Percentiles rank a stretch among this genome's conserved stretches.
Evolutionary conservation across 2,329 filamentous ascomycete species (phyloP).

Genomic region (Phialophora verrucosa): DNA sequence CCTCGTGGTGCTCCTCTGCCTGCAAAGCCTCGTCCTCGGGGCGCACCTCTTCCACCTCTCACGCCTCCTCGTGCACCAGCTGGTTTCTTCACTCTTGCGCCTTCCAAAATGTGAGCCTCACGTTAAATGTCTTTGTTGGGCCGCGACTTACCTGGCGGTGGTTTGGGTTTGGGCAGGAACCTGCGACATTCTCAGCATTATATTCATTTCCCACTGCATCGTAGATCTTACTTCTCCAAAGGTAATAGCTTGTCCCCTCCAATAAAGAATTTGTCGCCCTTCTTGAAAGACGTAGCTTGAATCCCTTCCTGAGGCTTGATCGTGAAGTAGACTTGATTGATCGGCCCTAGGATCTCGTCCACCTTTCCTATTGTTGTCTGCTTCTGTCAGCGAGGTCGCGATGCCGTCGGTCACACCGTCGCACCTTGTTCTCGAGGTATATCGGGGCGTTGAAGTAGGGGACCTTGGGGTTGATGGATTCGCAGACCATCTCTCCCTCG

Average conservation of each 20-base stretch:
- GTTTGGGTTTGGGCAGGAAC: conserved; percentile 94
- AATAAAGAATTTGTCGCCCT: conserved; percentile 97
- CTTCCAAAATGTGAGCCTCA: conserved; percentile 48
- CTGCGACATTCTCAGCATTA: conserved; percentile 46
- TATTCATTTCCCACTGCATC: conserved; percentile 14
- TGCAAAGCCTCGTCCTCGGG: conserved; percentile 46
- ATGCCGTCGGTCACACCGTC: conserved; percentile 23
- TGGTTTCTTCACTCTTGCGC: conserved; percentile 46
- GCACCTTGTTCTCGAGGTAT: conserved; percentile 96
- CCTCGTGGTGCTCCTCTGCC: conserved; percentile 41
- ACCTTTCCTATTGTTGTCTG: conserved; percentile 91
- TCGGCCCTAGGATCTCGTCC: conserved; percentile 94
- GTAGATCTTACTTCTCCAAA: conserved; percentile 70
- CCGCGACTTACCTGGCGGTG: conserved; percentile 56
- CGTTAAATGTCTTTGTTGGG: neutral
- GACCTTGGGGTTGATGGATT: conserved; percentile 91
- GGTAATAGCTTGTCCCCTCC: conserved; percentile 92
- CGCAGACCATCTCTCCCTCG: conserved; percentile 98
- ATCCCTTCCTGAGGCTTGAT: conserved; percentile 97
- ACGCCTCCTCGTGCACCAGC: conserved; percentile 57
- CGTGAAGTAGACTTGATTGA: conserved; percentile 98
- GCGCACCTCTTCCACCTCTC: conserved; percentile 54
- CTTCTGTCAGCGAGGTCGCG: conserved; percentile 24
- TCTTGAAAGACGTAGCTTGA: conserved; percentile 90
- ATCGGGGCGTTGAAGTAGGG: conserved; percentile 99